Base-by-base conservation (phyloP, 495 filamentous ascomycete genomes). In the Aspergillus funiculosus region DNA sequence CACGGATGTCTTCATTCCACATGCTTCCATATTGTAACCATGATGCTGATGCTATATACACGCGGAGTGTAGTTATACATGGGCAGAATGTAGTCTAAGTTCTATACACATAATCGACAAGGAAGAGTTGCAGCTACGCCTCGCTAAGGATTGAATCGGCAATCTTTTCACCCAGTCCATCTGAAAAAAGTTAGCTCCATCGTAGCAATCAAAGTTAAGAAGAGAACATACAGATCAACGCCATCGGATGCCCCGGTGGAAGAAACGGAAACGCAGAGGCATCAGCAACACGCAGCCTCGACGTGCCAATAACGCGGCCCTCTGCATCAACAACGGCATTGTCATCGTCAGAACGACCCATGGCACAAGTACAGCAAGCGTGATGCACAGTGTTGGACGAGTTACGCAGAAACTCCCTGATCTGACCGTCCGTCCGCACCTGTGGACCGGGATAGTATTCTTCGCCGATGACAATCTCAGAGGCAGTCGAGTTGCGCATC, bases 201-300 rank as follows among this genome's bases (percentile, higher is more conserved):
- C 14, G 15, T 43, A 13, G 9, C 8, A 19, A n/a, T n/a, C n/a
- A 4, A 17, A 19, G 13, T 3, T 2, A 11, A 37, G 10, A 11
- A 8, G 34, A 15, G 10, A 22, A 50, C 48, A 32, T 34, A 50
- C 48, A 50, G 4, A 50, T 19, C 0, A 31, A 39, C 6, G 48
- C 20, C 32, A 28, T 25, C 1, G 43, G 43, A 28, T 52, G 50
- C 6, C 50, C 50, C 19, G 50, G 50, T 1, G 50, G 37, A 2
- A 52, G 25, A 6, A 46, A 38, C 2, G 77, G 77, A 36, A 69
- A 77, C 1, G 72, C 73, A 14, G 58, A 66, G 14, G 78, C 77
- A 59, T 82, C 79, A 2, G 81, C 77, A 4, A 81, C 75, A 21
- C 79, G 61, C 56, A 81, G 44, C 7, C 69, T 61, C n/a, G 63